Base-by-base conservation (phyloP, 2,329 filamentous ascomycete species). In the Exophiala mesophila region DNA sequence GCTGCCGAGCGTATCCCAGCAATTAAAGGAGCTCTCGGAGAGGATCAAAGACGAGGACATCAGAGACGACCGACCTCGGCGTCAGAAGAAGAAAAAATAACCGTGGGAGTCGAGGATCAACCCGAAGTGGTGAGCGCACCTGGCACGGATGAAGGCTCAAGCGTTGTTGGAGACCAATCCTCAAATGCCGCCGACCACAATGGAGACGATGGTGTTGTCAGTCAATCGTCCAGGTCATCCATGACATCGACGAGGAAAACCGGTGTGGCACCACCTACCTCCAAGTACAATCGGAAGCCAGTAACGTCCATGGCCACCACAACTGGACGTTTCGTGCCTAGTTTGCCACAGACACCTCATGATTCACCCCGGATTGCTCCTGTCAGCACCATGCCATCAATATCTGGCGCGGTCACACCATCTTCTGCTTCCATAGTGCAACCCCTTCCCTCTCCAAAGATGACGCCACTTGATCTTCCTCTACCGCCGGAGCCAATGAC, bases 261-360 rank as follows among this genome's bases (percentile, higher is more conserved):
- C 20, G 30, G 31, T 19, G 37, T 52, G 7, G 38, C 45, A 17
- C 49, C 50, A 12, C 53, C 53, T 4, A 55, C 53, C 1, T 55
- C 53, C 15, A 54, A 50, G 41, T 55, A 54, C 41, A 55, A 54
- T 31, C 46, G 52, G 18, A 55, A 55, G 34, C 44, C 43, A 12
- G 43, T 53, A 33, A 18, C 37, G 15, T 44, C 44, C 7, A 39
- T 47, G 8, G 32, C 45, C 10, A 19, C 30, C 10, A 42, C 46
- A 9, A 30, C 36, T 7, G 36, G 16, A 9, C 44, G 45, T 26
- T 36, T 48, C 3, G 34, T 38, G 8, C 40, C 39, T 12, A 50
- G 44, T 36, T 28, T 47, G 16, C 45, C 47, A 26, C 45, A 50
- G 17, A 53, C 47, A 3, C 47, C 47, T 5, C 41, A 41, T 10